phyloP scores from a whole-genome alignment of 495 filamentous ascomycete genomes.

The Penicillium robsamsonii region DNA sequence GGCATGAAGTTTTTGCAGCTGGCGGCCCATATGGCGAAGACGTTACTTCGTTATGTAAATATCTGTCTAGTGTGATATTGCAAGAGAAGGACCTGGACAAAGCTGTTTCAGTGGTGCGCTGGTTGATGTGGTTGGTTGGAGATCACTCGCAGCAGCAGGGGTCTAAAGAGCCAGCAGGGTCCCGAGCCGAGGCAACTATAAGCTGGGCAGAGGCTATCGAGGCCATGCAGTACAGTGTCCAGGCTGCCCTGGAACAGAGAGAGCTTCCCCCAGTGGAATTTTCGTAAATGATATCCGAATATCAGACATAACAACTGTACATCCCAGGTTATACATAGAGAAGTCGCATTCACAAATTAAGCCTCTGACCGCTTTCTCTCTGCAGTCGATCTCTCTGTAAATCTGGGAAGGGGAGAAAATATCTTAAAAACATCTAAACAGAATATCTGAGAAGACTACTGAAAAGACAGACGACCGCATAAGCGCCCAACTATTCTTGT shows the following conservation, averaged over 20 bases:
- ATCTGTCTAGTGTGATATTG: constrained; percentile 63
- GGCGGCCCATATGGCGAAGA: constrained; percentile 76
- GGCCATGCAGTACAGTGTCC: constrained; percentile 55
- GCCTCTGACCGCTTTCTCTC: too few species aligned
- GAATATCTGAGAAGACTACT: too few species aligned
- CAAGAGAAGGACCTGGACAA: constrained; percentile 78
- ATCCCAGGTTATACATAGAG: neutral
- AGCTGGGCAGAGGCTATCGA: constrained; percentile 54
- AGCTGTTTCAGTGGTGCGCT: constrained; percentile 62
- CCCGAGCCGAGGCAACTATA: constrained; percentile 15
- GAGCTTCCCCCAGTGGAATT: constrained; percentile 64
- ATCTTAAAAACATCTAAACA: too few species aligned
- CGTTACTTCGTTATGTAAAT: constrained; percentile 65
- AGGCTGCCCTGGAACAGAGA: constrained; percentile 58
- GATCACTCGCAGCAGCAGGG: constrained; percentile 33
- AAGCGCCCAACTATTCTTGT: too few species aligned
- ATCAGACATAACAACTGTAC: neutral
- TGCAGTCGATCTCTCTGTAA: too few species aligned
- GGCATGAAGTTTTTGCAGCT: constrained; percentile 62
- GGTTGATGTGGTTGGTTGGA: constrained; percentile 70
- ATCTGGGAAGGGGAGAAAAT: too few species aligned
- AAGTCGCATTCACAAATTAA: too few species aligned
- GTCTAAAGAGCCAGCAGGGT: constrained; percentile 7
- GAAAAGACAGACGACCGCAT: too few species aligned
- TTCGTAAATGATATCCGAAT: constrained; percentile 19